Conservation (phyloP, 306 rosid species). For the Neltuma alba region DNA sequence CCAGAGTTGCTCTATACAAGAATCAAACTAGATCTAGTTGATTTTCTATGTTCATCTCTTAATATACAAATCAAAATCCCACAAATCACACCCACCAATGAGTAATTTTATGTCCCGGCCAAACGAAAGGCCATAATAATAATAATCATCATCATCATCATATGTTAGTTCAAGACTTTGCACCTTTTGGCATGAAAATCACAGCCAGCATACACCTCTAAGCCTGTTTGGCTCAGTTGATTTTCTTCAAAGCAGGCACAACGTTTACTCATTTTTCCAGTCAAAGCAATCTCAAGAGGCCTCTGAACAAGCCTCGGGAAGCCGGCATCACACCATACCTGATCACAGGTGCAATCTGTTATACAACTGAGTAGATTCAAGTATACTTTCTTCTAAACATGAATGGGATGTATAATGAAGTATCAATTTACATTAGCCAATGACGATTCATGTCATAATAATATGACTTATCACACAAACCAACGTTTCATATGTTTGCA, state of each 20-base stretch:
- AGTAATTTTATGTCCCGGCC: background rate
- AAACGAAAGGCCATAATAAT: background rate
- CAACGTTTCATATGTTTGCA: background rate
- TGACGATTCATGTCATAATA: conserved; percentile 7
- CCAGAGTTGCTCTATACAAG: background rate
- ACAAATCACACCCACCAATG: too few species aligned
- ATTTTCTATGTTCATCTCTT: background rate
- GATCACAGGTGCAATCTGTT: conserved; percentile 31
- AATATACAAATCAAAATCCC: background rate
- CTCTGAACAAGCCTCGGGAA: conserved; percentile 84
- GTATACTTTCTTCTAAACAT: background rate
- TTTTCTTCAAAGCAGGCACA: conserved; percentile 88
- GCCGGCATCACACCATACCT: conserved; percentile 97
- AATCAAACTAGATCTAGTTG: background rate
- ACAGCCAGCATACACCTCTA: conserved; percentile 81
- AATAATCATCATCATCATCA: too few species aligned
- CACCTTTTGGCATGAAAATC: conserved; percentile 72
- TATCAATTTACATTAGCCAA: conserved; percentile 11
- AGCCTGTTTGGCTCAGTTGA: conserved; percentile 69
- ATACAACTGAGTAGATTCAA: background rate
- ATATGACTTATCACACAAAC: background rate
- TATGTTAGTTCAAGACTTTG: conserved; percentile 38
- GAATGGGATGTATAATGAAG: too few species aligned
- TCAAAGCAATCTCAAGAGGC: conserved; percentile 85
- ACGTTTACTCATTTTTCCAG: conserved; percentile 90